Evolutionary conservation across 129 eudicot genomes (phyloP).

Genomic region (Centella asiatica): DNA sequence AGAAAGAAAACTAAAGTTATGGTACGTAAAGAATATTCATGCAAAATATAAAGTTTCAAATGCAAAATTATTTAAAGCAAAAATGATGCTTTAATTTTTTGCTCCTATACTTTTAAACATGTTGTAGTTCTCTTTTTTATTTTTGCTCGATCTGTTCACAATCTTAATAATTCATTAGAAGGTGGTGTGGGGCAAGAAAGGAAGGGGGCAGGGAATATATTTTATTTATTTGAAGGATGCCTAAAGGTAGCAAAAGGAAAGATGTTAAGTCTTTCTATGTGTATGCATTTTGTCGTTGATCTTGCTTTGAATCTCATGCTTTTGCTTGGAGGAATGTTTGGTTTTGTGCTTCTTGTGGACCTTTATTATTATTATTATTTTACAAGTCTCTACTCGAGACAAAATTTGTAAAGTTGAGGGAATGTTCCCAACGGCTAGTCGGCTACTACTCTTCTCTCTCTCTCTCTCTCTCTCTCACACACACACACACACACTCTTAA

Average conservation of each 20-base stretch:
- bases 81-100: background rate
- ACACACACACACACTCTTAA: too few relatives aligned
- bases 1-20: background rate
- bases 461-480: background rate
- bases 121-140: background rate
- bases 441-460: slow-evolving; percentile 2
- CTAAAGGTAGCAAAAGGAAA: slow-evolving; percentile 11
- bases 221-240: slow-evolving; percentile 1
- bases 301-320: slow-evolving; percentile 37
- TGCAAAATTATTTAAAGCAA: slow-evolving; percentile 3
- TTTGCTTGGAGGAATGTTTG: slow-evolving; percentile 16
- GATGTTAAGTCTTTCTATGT: slow-evolving; percentile 7
- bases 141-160: background rate
- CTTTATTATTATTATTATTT: too few relatives aligned
- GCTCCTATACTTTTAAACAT: slow-evolving; percentile 1
- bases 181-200: slow-evolving; percentile 15
- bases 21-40: slow-evolving; percentile 2
- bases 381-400: slow-evolving; percentile 12
- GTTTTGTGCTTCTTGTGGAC: slow-evolving; percentile 21
- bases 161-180: slow-evolving; percentile 1
- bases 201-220: background rate
- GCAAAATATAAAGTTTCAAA: slow-evolving; percentile 1
- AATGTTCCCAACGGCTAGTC: slow-evolving; percentile 31
- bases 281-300: slow-evolving; percentile 1
- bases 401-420: slow-evolving; percentile 18